A percentile compares a stretch with the other conserved stretches of the same genome.
Conservation (phyloP, 192 early-diverging fungal species). For the Geranomyces variabilis region DNA sequence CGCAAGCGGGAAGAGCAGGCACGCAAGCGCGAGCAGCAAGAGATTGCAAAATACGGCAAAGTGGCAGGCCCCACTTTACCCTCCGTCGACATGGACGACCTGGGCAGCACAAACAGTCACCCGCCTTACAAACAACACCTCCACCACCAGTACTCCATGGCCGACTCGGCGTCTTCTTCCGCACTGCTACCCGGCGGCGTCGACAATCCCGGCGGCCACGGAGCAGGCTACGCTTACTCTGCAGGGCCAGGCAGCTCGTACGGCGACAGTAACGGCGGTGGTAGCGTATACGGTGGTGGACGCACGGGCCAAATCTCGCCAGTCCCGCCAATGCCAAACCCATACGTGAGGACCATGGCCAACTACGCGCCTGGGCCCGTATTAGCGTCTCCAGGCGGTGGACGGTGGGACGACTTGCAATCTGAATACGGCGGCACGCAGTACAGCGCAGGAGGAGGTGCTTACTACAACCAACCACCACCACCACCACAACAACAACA, state of each 20-base stretch:
- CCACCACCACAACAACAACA: neutral
- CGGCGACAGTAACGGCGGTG: conserved; percentile 1
- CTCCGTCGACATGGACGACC: conserved; percentile 23
- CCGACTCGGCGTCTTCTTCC: neutral
- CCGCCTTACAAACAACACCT: neutral
- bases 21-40: conserved; percentile 43
- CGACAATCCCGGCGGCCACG: neutral
- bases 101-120: neutral
- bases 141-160: neutral
- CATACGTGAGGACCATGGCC: conserved; percentile 16
- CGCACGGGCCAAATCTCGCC: neutral
- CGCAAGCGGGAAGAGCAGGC: conserved; percentile 54
- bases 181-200: neutral
- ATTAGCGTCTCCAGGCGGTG: neutral
- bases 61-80: conserved; percentile 30
- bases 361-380: neutral
- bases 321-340: conserved; percentile 22
- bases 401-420: conserved; percentile 8
- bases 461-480: neutral
- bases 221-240: neutral
- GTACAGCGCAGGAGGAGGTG: neutral
- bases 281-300: conserved; percentile 12
- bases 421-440: conserved; percentile 13
- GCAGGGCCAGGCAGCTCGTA: conserved; percentile 19
- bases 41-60: conserved; percentile 39